Evolutionary conservation across 2,329 filamentous ascomycete species (phyloP).

Genomic region (Alternaria gansuensis): DNA sequence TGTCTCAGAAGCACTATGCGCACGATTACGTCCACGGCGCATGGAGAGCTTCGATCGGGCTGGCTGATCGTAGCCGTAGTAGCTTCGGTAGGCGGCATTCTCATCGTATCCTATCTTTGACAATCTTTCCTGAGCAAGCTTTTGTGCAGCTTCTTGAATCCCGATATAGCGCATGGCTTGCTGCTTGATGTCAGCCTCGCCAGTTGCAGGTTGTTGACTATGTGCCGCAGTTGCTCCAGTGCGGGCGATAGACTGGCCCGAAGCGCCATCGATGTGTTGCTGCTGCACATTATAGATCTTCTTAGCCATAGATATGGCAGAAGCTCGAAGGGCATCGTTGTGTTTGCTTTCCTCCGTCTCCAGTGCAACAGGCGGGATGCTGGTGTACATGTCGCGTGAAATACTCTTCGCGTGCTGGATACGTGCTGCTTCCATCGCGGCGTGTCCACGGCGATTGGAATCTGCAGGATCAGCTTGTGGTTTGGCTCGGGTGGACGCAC

Average conservation of each 20-base stretch:
- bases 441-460: constrained; percentile 55
- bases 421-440: constrained; percentile 68
- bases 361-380: constrained; percentile 73
- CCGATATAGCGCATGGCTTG: constrained; percentile 64
- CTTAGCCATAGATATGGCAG: constrained; percentile 88
- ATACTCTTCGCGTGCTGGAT: constrained; percentile 74
- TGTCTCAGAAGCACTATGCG: constrained; percentile 70
- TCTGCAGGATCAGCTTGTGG: constrained; percentile 29
- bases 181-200: constrained; percentile 61
- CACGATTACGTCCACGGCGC: constrained; percentile 64
- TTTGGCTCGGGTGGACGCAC: constrained; percentile 46
- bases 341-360: constrained; percentile 78
- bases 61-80: constrained; percentile 72
- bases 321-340: constrained; percentile 78
- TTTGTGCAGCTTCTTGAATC: constrained; percentile 87
- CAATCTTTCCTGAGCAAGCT: constrained; percentile 82
- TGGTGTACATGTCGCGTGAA: constrained; percentile 78
- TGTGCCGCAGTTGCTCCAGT: constrained; percentile 49
- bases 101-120: constrained; percentile 80
- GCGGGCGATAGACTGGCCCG: constrained; percentile 47
- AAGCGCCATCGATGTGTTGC: constrained; percentile 62
- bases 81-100: constrained; percentile 72
- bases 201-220: constrained; percentile 39
- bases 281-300: constrained; percentile 81
- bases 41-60: constrained; percentile 62